A percentile compares a stretch with the other conserved stretches of the same genome.
phyloP scores from a whole-genome alignment of 768 basidiomycete genomes.

The Phanerochaete sordida region DNA sequence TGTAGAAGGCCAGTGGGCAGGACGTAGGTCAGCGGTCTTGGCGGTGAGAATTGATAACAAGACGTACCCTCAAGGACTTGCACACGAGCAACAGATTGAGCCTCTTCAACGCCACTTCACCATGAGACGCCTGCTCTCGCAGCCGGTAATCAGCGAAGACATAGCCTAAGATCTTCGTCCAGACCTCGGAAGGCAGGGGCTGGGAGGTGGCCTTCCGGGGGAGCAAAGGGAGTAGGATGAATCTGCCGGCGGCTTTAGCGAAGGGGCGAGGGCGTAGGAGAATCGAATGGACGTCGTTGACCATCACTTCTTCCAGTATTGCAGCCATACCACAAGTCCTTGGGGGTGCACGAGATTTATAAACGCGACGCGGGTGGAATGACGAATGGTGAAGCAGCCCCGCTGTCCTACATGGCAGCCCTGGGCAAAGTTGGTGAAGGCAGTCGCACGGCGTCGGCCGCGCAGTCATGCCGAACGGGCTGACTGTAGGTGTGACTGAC shows the following conservation, averaged over 20 bases:
- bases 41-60: slow-evolving; percentile 1
- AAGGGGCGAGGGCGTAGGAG: slow-evolving; percentile 68
- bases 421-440: not conserved
- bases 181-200: slow-evolving; percentile 66
- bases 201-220: slow-evolving; percentile 49
- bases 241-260: slow-evolving; percentile 51
- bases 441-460: not conserved
- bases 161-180: slow-evolving; percentile 56
- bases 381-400: not conserved
- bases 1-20: slow-evolving; percentile 24
- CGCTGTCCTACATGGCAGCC: too few relatives aligned
- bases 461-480: not conserved
- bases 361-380: not conserved
- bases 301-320: not conserved
- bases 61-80: slow-evolving; percentile 37
- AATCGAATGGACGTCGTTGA: slow-evolving; percentile 19
- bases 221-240: slow-evolving; percentile 67
- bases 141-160: slow-evolving; percentile 23
- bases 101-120: slow-evolving; percentile 6
- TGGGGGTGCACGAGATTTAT: too few relatives aligned
- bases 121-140: slow-evolving; percentile 1
- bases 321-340: not conserved
- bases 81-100: slow-evolving; percentile 34
- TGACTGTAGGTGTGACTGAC: too few relatives aligned
- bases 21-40: not conserved